These are phyloP conservation scores for Decorospora gaudefroyi DNA, from an alignment of 2,329 filamentous ascomycete genomes.

Conservation along the genomic window DNA sequence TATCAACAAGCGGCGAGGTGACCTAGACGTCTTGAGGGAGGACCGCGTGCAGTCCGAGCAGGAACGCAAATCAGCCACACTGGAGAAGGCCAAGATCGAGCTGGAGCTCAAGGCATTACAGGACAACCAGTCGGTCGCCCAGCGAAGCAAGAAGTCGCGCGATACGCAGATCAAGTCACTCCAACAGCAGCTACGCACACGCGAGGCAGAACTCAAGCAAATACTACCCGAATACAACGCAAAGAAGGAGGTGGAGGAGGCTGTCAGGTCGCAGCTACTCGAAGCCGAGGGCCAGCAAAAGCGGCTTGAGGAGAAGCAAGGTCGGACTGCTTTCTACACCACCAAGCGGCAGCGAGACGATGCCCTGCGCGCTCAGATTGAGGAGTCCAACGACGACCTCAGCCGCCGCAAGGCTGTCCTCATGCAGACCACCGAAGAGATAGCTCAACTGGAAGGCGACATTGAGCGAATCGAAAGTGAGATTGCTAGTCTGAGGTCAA, in stretches of 20 bases:
- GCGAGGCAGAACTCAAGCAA: constrained; percentile 74
- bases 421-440: constrained; percentile 83
- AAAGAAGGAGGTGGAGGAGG: constrained; percentile 72
- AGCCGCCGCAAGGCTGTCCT: constrained; percentile 82
- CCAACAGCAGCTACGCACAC: constrained; percentile 71
- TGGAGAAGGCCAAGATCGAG: constrained; percentile 81
- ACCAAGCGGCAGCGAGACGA: constrained; percentile 87
- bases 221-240: constrained; percentile 78
- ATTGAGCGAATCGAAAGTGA: constrained; percentile 75
- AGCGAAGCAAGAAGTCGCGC: constrained; percentile 72
- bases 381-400: constrained; percentile 75
- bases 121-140: constrained; percentile 79
- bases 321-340: constrained; percentile 81
- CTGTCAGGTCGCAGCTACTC: constrained; percentile 72
- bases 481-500: constrained; percentile 69
- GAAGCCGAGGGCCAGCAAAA: constrained; percentile 74
- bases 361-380: constrained; percentile 78
- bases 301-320: constrained; percentile 89
- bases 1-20: constrained; percentile 77
- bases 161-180: constrained; percentile 73
- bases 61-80: constrained; percentile 81
- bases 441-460: constrained; percentile 69
- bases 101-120: constrained; percentile 78
- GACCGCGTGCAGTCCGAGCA: constrained; percentile 88
- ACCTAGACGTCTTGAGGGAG: constrained; percentile 80